phyloP scores from a whole-genome alignment of 345 rosid genomes.

The Salix exigua region DNA sequence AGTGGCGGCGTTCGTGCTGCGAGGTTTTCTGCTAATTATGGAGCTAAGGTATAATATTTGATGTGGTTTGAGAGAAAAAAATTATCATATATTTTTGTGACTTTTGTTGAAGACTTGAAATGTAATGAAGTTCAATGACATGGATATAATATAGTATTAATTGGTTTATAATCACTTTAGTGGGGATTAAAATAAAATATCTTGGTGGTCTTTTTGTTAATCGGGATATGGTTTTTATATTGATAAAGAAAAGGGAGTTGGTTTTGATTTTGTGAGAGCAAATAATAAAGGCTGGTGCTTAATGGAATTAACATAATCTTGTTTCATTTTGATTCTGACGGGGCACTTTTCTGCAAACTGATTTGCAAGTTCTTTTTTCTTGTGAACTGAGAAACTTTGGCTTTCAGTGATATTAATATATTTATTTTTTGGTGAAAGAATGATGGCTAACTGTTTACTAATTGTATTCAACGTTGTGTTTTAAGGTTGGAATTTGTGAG shows the following conservation, averaged over 20 bases:
- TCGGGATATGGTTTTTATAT: not conserved
- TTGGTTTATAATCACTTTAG: not conserved
- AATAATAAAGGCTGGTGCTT: not conserved
- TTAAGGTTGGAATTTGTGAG: constrained; percentile 90
- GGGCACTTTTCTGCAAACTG: not conserved
- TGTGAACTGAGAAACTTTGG: not conserved
- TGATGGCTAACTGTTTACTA: not conserved
- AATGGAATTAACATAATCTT: not conserved
- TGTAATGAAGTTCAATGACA: not conserved
- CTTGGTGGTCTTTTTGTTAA: not conserved
- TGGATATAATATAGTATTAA: not conserved
- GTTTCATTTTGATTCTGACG: not conserved
- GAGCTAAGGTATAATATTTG: constrained; percentile 63
- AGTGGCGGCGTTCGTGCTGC: constrained; percentile 98
- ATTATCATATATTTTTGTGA: not conserved
- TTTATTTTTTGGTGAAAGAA: not conserved
- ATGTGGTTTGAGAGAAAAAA: not conserved
- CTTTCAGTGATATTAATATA: not conserved
- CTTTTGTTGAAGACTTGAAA: not conserved
- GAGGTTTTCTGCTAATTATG: constrained; percentile 80
- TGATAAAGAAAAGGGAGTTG: not conserved
- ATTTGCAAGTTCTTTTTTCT: not conserved
- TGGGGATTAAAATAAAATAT: not conserved
- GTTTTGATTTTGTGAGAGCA: not conserved
- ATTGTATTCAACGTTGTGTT: constrained; percentile 5